Evolutionary conservation across 257 asterid species (phyloP), one percentile per base, ranked within the genome.

Genomic region (Schizonepeta tenuifolia): DNA sequence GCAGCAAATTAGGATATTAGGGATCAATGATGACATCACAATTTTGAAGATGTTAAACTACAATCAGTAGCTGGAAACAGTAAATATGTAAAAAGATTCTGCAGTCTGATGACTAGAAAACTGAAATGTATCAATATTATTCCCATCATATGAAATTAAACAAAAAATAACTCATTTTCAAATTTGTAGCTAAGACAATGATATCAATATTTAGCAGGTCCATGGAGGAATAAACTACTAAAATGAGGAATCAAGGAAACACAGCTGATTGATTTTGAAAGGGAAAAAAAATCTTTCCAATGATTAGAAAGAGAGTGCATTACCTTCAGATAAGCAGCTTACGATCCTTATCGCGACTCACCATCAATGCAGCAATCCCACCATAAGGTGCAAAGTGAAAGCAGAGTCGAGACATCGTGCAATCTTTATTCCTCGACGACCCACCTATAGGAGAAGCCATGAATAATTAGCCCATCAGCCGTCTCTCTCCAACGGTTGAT

Each of bases 361-460:
- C 76, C 62, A 65, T 65, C 75, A 59, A 67, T 41, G 26, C 44
- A 51, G 78, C 75, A 59, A 74, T 74, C 72, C 69, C 71, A 67
- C 66, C 77, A 67, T 61, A 55, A 67, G 70, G 73, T 71, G 70
- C 71, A 78, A 71, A 78, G 85, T 28, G 70, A 71, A 75, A 76
- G 75, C 58, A 50, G 71, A 70, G 70, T 64, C 36, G 67, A 68
- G 72, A 59, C 63, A 62, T 44, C 50, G 33, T 35, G 61, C 64
- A 67, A 40, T 24, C 79, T 77, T 81, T 70, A 77, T 77, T 81
- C 85, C 74, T 63, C 74, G 21, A 65, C 60, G 49, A 79, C 40
- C 68, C 79, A 63, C 44, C 77, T 36, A 43, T 26, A 38, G n/a
- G 76, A 63, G 17, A 71, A 69, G 77, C 63, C 72, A 70, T 6